These are phyloP conservation scores for Heracleum sosnowskyi DNA, from an alignment of 129 eudicot species.

Conservation along the genomic window DNA sequence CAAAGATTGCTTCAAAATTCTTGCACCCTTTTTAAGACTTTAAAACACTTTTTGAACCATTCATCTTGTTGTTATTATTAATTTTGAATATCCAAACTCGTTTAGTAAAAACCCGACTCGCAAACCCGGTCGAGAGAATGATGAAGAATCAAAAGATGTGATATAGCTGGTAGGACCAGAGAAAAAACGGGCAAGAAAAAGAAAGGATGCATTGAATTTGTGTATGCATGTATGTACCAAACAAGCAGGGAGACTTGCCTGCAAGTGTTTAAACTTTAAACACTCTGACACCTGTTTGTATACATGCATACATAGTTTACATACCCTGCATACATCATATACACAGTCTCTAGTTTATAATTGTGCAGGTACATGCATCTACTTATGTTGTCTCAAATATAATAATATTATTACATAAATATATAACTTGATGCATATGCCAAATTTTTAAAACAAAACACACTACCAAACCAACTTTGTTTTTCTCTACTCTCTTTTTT, in stretches of 20 bases:
- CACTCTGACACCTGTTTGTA: constrained; percentile 34
- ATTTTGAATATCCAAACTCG: too few species aligned
- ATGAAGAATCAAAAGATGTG: not conserved
- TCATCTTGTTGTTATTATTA: not conserved
- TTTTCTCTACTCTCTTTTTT: constrained; percentile 31
- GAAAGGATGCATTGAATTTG: not conserved
- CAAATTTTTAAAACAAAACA: not conserved
- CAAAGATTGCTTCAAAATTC: not conserved
- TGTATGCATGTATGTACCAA: not conserved
- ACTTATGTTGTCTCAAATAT: constrained; percentile 5
- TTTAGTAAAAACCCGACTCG: not conserved
- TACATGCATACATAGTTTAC: not conserved
- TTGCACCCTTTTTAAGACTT: not conserved
- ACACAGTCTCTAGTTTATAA: too few species aligned
- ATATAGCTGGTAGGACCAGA: not conserved
- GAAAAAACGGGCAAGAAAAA: not conserved
- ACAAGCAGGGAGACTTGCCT: not conserved
- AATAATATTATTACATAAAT: not conserved
- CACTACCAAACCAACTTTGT: not conserved
- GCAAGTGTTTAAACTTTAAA: constrained; percentile 3
- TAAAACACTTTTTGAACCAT: too few species aligned
- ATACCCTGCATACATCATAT: not conserved
- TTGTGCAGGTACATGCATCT: constrained; percentile 21
- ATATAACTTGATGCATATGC: not conserved
- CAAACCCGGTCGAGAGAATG: not conserved